These are phyloP conservation scores for Fusarium sublunatum DNA, from an alignment of 2,329 filamentous ascomycete species.

Conservation along the genomic window DNA sequence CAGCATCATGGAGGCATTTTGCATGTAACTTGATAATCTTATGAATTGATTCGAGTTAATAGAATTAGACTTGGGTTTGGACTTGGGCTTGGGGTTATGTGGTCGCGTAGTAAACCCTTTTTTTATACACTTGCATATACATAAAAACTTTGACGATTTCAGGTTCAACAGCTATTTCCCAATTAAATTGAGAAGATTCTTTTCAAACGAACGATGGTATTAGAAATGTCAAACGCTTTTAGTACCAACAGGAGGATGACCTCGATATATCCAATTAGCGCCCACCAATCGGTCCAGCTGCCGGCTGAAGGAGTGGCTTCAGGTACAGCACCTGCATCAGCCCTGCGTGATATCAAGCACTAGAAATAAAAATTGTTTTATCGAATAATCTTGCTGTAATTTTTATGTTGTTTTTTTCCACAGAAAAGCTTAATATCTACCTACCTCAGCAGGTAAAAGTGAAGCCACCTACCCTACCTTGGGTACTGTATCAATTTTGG, in stretches of 20 bases:
- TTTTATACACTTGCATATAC: too few relatives aligned
- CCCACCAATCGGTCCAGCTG: slow-evolving; percentile 10
- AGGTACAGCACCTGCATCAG: slow-evolving; percentile 4
- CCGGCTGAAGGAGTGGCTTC: slow-evolving; percentile 22
- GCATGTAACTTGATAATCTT: too few relatives aligned
- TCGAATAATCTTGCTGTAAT: background rate
- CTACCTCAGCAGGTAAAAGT: background rate
- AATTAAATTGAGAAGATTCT: background rate
- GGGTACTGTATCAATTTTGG: background rate
- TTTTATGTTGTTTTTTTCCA: slow-evolving; percentile 1
- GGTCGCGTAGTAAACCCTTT: background rate
- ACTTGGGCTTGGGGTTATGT: background rate
- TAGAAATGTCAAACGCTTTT: background rate
- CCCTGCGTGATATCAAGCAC: background rate
- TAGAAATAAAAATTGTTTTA: background rate
- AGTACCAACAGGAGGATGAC: background rate
- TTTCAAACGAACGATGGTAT: too few relatives aligned
- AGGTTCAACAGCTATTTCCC: too few relatives aligned
- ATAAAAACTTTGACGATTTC: too few relatives aligned
- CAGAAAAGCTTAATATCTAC: background rate
- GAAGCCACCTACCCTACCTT: too few relatives aligned
- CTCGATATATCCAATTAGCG: background rate
- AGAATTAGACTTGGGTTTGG: too few relatives aligned
- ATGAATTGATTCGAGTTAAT: too few relatives aligned
- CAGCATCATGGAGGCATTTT: too few relatives aligned